Evolutionary conservation across 768 basidiomycete genomes (phyloP), one percentile per base, ranked within the genome.

Genomic region (Agaricus subrufescens): DNA sequence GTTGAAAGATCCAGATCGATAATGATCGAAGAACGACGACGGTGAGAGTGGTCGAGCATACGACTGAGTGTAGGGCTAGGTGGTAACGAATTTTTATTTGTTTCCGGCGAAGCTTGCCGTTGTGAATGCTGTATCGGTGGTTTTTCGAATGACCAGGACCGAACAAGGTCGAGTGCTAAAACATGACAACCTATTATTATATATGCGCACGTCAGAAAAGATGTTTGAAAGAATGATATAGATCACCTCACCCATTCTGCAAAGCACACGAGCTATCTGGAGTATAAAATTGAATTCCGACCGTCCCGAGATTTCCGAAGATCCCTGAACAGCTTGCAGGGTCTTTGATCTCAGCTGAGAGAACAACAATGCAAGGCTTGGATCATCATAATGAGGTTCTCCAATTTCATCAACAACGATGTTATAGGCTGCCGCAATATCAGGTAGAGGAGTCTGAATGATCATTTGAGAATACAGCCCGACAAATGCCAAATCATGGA

Each of bases 221-320:
- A 38, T 3, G 3, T 12, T 8, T 29, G 39, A 29, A 4, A 30
- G 49, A 31, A n/a, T 38, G 40, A 7, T 42, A 34, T 11, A 34
- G 39, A 38, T 19, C n/a, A 67, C 7, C 86, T 40, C 61, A 92
- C 96, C 97, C 94, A 98, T 96, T 57, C 92, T 78, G 64, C 90
- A 93, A 62, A 98, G 94, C 7, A 96, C 90, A 29, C 93, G 83
- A 0, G 94, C 91, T 62, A 94, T 93, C 71, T 98, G 95, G 29
- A 95, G 75, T 9, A 99, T 92, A 67, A 98, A 98, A 66, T 91
- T 94, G 71, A 95, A 98, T 66, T 99, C 96, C 11, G 86, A 83
- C 45, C 81, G 80, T 15, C 89, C 90, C 0, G 91, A 87, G 29
- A 98, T 93, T 63, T 95, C 91, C 62, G 86, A 93, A 0, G 91